Evolutionary conservation across 1,284 basidiomycete genomes (phyloP), one percentile per base, ranked within the genome.

Genomic region (Ceratobasidium papillatum): DNA sequence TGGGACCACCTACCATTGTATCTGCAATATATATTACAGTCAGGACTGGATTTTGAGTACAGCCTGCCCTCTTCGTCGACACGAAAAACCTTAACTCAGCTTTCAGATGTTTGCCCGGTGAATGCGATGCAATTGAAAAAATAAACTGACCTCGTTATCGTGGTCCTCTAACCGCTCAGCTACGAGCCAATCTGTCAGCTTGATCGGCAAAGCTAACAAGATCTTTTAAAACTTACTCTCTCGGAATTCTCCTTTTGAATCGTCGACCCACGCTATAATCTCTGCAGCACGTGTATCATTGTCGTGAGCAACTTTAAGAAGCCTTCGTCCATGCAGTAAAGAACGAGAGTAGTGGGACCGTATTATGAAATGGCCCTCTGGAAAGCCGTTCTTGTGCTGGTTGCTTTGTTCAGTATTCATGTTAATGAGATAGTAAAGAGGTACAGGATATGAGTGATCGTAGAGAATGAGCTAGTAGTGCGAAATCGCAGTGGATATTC

Each of bases 331-430:
- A 22, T 58, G 22, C 14, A 58, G 32, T 45, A 25, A 7, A 3
- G 62, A 47, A n/a, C 27, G 52, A 58, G 52, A 56, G 17, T 41
- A 11, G 27, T 30, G 22, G 7, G 66, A 30, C n/a, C 66, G 52
- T 17, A 69, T 45, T 30, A 69, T 43, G 38, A 69, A 69, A 25
- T 36, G 25, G 14, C 66, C 66, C 27, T 19, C 9, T 36, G 66
- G 66, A 22, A 69, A 69, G 2, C 66, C 66, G 11, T 1, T 45
- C 49, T 19, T 66, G 58, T 5, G 36, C 17, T 3, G 34, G n/a
- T n/a, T 61, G 3, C 41, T 61, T 4, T 32, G 17, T 41, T 61
- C 58, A 25, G 22, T 32, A n/a, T 11, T 14, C 34, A 54, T 38
- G 22, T 22, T 47, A 32, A 36, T 25, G n/a, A n/a, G n/a, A n/a